These are phyloP conservation scores for Ascochyta fabae DNA, from an alignment of 2,329 filamentous ascomycete genomes.

Conservation along the genomic window DNA sequence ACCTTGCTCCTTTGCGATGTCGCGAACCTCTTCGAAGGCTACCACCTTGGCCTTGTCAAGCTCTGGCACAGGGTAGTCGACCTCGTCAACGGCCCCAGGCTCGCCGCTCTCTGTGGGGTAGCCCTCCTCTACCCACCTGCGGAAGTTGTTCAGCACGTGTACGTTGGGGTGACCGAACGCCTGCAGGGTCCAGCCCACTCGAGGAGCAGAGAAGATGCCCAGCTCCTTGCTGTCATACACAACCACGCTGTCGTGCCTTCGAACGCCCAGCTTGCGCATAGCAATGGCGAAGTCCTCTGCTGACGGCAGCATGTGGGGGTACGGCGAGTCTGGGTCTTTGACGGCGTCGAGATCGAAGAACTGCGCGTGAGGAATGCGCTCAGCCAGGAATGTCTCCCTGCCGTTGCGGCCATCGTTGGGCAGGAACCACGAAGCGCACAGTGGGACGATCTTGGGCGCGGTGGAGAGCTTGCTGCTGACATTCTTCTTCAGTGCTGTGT, in stretches of 20 bases:
- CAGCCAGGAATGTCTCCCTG: slow-evolving; percentile 78
- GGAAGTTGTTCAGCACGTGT: slow-evolving; percentile 94
- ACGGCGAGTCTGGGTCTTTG: slow-evolving; percentile 85
- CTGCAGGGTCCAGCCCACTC: slow-evolving; percentile 91
- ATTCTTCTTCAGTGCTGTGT: slow-evolving; percentile 82
- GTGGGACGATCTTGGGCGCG: slow-evolving; percentile 80
- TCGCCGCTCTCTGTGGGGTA: slow-evolving; percentile 81
- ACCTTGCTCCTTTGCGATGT: slow-evolving; percentile 75
- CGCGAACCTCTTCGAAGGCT: slow-evolving; percentile 81
- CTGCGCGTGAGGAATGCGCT: slow-evolving; percentile 84
- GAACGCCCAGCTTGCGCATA: slow-evolving; percentile 88
- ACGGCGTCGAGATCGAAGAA: slow-evolving; percentile 97
- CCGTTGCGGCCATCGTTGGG: slow-evolving; percentile 89
- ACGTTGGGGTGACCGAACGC: slow-evolving; percentile 89
- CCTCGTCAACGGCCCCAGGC: slow-evolving; percentile 56
- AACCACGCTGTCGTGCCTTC: slow-evolving; percentile 85
- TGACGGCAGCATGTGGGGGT: slow-evolving; percentile 94
- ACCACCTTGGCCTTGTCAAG: slow-evolving; percentile 69
- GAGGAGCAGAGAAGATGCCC: slow-evolving; percentile 91
- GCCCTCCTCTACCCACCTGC: slow-evolving; percentile 86
- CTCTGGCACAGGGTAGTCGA: slow-evolving; percentile 53
- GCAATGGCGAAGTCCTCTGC: slow-evolving; percentile 81
- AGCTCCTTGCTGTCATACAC: slow-evolving; percentile 92
- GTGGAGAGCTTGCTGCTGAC: slow-evolving; percentile 79
- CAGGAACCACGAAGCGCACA: slow-evolving; percentile 95